Evolutionary conservation across 2,329 filamentous ascomycete genomes (phyloP), one percentile per base, ranked within the genome.

Genomic region (Neocatenulostroma microsporum): DNA sequence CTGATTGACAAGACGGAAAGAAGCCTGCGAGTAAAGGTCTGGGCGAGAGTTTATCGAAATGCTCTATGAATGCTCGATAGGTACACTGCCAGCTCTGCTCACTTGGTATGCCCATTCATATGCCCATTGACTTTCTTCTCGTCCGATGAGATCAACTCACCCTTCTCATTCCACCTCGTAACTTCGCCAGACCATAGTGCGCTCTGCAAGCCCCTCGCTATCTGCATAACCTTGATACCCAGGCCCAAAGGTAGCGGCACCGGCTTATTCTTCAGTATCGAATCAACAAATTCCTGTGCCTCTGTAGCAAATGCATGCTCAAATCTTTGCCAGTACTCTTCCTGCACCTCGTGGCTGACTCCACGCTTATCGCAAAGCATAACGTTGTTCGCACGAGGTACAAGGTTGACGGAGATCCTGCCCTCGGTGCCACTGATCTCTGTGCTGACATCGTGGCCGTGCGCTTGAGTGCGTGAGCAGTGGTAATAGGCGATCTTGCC

Each of bases 141-240:
- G n/a, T n/a, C n/a, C n/a, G n/a, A n/a, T n/a, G n/a, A n/a, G n/a
- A n/a, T n/a, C 30, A 38, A 37, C 29, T 45, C 36, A 17, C 46
- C 45, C 17, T 38, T 31, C 37, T 55, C 41, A 31, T 61, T 53
- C 26, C 58, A 61, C 34, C 61, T 64, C 27, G 78, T 73, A 60
- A 75, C 74, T 53, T 68, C 62, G 6, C 69, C 72, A 0, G 62
- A 64, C 33, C 71, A 66, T 54, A 79, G 56, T 6, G 66, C 64
- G 51, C 77, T 70, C 53, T 79, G 74, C 43, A 80, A 54, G 4
- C 73, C 74, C 30, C 53, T 46, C 1, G 57, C 61, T 42, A 67
- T 65, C 41, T 58, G 47, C 30, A 63, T 56, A 9, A 55, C 57
- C 45, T 52, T 60, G 17, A 61, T 49, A 14, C 50, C 59, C 29